Base-by-base conservation (phyloP, 2,329 filamentous ascomycete genomes). In the Talaromyces sp. region DNA sequence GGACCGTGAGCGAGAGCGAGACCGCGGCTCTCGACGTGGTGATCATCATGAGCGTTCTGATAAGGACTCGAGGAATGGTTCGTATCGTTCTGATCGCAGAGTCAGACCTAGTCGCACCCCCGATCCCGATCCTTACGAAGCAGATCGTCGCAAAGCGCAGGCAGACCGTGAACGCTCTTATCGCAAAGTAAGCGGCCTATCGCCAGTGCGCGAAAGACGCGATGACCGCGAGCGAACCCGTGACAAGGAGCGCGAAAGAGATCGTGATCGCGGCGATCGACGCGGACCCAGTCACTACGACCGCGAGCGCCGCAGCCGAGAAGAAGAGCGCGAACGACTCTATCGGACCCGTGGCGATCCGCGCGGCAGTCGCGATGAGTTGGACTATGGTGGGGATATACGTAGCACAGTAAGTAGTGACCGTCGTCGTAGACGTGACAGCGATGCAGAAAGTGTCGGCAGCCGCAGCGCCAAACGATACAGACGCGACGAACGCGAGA, bases 121-220 rank as follows among this genome's bases (percentile, higher is more conserved):
- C n/a, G 95, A 98, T 78, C 87, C 87, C 66, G 93, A 99, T 80
- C 87, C 92, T 22, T 99, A 99, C 78, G 95, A 98, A 79, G 95
- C 93, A 66, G 95, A 99, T 75, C 89, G 95, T 69, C 90, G 93
- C 73, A 95, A 94, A 77, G 94, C 94, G 50, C 93, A 95, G 74
- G 93, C 93, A 65, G 93, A 97, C 75, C 90, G 96, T 57, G 96
- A 98, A 80, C 90, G 93, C 69, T 93, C 96, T 72, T 96, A 97
- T 79, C 89, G 92, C 76, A 96, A 95, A 80, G 87, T 87, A 80
- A 90, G 89, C 69, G 81, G 86, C 71, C 74, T 86, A 69, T 82
- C 85, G 70, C 85, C 85, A 19, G 68, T 74, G n/a, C 75, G 74
- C 22, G 78, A 78, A 41, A 70, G 76, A 58, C 73, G 74, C 8